Evolutionary conservation across 306 rosid species (phyloP).

Genomic region (Acacia melanoxylon): DNA sequence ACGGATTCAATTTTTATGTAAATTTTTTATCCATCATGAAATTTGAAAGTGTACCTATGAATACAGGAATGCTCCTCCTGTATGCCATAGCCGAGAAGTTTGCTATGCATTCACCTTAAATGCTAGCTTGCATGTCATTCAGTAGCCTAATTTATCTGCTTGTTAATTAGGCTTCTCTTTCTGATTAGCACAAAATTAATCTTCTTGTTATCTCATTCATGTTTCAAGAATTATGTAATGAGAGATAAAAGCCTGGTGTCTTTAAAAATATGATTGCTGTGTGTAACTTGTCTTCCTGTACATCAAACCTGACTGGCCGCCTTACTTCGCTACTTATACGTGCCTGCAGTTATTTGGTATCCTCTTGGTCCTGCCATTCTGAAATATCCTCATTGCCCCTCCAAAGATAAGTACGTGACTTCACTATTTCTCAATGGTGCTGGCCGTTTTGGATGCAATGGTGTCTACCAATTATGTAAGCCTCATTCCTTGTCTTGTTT

Average conservation of each 20-base stretch:
- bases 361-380: slow-evolving; percentile 64
- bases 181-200: background rate
- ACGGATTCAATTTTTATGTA: background rate
- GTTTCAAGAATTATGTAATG: no score
- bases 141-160: slow-evolving; percentile 44
- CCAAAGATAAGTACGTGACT: slow-evolving; percentile 76
- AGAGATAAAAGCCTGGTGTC: no score
- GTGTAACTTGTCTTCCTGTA: no score
- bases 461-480: slow-evolving; percentile 74
- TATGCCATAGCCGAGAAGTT: slow-evolving; percentile 67
- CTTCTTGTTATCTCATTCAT: no score
- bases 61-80: slow-evolving; percentile 75
- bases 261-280: no score
- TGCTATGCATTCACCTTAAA: slow-evolving; percentile 56
- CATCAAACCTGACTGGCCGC: no score
- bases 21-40: background rate
- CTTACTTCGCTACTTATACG: no score
- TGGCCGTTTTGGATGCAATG: slow-evolving; percentile 80
- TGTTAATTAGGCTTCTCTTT: background rate
- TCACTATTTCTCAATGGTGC: slow-evolving; percentile 82
- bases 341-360: slow-evolving; percentile 70
- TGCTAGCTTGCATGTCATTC: slow-evolving; percentile 67
- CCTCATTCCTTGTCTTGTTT: slow-evolving; percentile 15
- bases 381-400: slow-evolving; percentile 48
- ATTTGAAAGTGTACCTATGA: background rate